Conservation (phyloP, 83 land plant genomes). For the Picea abies region DNA sequence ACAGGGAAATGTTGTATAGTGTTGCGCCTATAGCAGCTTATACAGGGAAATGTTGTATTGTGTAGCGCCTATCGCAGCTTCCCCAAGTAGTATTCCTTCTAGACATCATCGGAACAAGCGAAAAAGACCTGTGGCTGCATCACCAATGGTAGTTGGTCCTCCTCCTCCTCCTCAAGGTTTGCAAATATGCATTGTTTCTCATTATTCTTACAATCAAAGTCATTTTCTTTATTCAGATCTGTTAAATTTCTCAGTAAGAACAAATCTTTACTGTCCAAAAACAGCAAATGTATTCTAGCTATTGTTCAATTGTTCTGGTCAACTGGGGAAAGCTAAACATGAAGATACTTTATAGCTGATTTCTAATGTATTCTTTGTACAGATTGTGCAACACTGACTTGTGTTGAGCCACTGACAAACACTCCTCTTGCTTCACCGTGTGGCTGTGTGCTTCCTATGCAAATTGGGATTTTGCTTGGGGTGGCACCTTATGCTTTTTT, state of each 20-base stretch:
- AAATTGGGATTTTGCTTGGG: constrained; percentile 58
- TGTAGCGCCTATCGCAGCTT: too few species aligned
- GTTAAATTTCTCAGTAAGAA: background rate
- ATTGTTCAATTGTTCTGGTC: background rate
- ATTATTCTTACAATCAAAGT: background rate
- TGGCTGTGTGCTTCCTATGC: constrained; percentile 86
- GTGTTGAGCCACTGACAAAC: constrained; percentile 67
- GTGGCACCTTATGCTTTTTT: constrained; percentile 61
- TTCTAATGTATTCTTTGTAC: constrained; percentile 15
- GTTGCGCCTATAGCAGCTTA: background rate
- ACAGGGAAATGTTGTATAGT: background rate
- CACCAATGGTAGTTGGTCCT: background rate
- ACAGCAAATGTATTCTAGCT: background rate
- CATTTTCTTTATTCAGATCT: background rate
- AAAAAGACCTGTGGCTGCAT: background rate
- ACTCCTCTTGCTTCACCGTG: constrained; percentile 77
- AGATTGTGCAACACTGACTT: constrained; percentile 57
- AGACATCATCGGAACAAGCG: constrained; percentile 5
- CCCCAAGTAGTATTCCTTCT: background rate
- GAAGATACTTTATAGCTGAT: too few species aligned
- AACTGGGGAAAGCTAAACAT: background rate
- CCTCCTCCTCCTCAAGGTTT: constrained; percentile 11
- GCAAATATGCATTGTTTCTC: background rate
- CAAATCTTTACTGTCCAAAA: background rate
- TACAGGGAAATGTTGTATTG: too few species aligned